Conservation (phyloP, 805 yeast species). For the Nakazawaea wickerhamii region DNA sequence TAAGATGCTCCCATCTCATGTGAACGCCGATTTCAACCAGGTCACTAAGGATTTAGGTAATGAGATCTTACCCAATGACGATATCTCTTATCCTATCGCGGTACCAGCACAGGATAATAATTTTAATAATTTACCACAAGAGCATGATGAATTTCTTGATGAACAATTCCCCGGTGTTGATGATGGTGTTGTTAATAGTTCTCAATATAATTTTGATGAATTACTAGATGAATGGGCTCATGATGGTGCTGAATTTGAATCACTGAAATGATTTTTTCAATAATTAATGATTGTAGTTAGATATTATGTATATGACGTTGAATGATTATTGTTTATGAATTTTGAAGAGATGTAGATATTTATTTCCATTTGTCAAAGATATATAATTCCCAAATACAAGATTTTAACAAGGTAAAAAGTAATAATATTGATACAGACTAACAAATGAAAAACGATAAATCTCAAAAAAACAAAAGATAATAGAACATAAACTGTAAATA, state of each 20-base stretch:
- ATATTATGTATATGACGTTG: background rate
- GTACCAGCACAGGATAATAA: constrained; percentile 13
- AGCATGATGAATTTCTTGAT: constrained; percentile 2
- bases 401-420: too few relatives aligned
- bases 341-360: too few relatives aligned
- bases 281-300: too few relatives aligned
- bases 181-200: background rate
- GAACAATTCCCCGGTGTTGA: constrained; percentile 1
- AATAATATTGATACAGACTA: too few relatives aligned
- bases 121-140: too few relatives aligned
- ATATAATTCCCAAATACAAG: too few relatives aligned
- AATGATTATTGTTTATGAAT: too few relatives aligned
- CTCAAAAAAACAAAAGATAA: too few relatives aligned
- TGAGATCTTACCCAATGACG: constrained; percentile 3
- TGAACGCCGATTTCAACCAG: constrained; percentile 32
- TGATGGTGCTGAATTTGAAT: background rate
- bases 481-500: too few relatives aligned
- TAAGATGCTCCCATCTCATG: constrained; percentile 75
- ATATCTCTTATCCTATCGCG: constrained; percentile 17
- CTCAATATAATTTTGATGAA: constrained; percentile 10
- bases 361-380: too few relatives aligned
- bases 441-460: too few relatives aligned
- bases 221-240: constrained; percentile 14
- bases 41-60: constrained; percentile 4
- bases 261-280: too few relatives aligned